A percentile compares a stretch with the other conserved stretches of the same genome.
phyloP scores from a whole-genome alignment of 345 rosid species.

The Garcia nutans region DNA sequence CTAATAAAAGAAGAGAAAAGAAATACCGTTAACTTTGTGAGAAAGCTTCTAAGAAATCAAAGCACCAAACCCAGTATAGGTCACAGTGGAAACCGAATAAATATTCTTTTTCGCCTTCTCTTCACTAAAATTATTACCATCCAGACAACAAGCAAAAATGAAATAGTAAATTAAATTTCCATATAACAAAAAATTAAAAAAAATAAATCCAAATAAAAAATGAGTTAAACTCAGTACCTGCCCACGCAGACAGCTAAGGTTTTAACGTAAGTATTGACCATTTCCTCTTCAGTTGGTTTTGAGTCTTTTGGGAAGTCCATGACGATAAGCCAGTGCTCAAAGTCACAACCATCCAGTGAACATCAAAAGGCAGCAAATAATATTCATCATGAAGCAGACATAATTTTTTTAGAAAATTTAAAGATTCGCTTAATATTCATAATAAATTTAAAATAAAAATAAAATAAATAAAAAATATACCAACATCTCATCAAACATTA shows the following conservation, averaged over 20 bases:
- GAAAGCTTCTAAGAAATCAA: conserved; percentile 93
- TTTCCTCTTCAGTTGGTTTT: conserved; percentile 78
- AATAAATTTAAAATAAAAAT: too few relatives aligned
- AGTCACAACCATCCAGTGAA: conserved; percentile 96
- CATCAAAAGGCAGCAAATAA: too few relatives aligned
- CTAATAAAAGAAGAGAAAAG: background rate
- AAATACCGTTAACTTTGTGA: conserved; percentile 77
- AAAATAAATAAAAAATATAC: too few relatives aligned
- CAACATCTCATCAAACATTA: too few relatives aligned
- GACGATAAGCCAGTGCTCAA: conserved; percentile 92
- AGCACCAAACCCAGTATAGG: conserved; percentile 93
- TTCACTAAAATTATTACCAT: conserved; percentile 51
- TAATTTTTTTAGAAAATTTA: too few relatives aligned
- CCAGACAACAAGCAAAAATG: background rate
- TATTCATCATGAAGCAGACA: too few relatives aligned
- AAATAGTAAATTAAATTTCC: background rate
- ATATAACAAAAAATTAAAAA: background rate
- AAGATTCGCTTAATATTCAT: too few relatives aligned
- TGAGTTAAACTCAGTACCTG: conserved; percentile 35
- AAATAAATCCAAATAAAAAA: background rate
- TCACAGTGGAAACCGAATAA: conserved; percentile 82
- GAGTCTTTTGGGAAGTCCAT: conserved; percentile 83
- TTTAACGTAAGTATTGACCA: conserved; percentile 76
- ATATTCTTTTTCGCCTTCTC: conserved; percentile 98
- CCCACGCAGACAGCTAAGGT: conserved; percentile 75